Conservation (phyloP, 2,329 filamentous ascomycete species). For the Penicillium psychrosexuale region DNA sequence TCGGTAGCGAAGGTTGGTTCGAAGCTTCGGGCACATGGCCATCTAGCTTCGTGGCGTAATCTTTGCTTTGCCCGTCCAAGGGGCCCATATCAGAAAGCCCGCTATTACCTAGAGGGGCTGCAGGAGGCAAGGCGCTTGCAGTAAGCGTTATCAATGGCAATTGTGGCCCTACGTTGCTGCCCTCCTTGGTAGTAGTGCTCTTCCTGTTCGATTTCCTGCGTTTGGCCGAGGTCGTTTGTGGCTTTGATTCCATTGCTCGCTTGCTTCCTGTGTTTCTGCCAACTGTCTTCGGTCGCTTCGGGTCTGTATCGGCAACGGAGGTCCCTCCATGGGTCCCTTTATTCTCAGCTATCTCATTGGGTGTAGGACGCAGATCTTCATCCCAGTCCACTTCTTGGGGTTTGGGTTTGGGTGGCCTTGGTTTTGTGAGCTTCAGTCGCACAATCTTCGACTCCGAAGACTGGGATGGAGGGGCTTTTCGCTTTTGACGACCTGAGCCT, state of each 20-base stretch:
- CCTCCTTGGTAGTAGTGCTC: background rate
- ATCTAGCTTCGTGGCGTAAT: background rate
- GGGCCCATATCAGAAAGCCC: background rate
- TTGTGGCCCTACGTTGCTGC: background rate
- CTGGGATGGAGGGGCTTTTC: background rate
- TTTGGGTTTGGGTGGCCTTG: constrained; percentile 17
- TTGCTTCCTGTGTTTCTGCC: constrained; percentile 4
- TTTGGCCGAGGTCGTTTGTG: constrained; percentile 6
- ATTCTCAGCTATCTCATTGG: constrained; percentile 11
- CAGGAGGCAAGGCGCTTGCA: background rate
- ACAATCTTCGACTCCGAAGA: constrained; percentile 8
- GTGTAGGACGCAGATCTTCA: constrained; percentile 30
- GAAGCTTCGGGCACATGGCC: background rate
- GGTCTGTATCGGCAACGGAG: constrained; percentile 17
- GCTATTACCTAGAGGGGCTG: background rate
- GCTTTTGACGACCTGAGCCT: background rate
- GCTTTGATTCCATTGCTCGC: constrained; percentile 5
- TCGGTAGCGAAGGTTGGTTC: background rate
- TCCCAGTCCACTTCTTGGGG: constrained; percentile 30
- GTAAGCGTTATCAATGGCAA: constrained; percentile 9
- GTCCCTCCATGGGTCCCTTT: constrained; percentile 8
- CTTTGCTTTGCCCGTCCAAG: background rate
- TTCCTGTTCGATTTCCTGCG: constrained; percentile 8
- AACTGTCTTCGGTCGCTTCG: background rate
- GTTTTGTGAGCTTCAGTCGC: constrained; percentile 12